These are phyloP conservation scores for Dactylellina haptotyla DNA, from an alignment of 2,329 filamentous ascomycete species.

Conservation along the genomic window DNA sequence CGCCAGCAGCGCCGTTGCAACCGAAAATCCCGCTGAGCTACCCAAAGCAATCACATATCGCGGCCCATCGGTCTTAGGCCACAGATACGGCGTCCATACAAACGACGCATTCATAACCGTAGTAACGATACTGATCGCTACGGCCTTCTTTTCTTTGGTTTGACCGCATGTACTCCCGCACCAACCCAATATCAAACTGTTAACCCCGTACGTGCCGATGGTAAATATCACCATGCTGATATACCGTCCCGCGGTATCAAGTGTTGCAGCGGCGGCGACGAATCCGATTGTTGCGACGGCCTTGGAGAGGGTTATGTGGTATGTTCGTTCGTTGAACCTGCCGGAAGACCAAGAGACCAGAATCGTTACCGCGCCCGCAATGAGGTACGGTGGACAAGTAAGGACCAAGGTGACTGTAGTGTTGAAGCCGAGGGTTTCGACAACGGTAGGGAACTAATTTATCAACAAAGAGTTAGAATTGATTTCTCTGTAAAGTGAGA, in stretches of 20 bases:
- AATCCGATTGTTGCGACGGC: slow-evolving; percentile 63
- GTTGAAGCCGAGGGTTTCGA: slow-evolving; percentile 66
- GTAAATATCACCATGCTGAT: slow-evolving; percentile 64
- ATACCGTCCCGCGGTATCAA: slow-evolving; percentile 63
- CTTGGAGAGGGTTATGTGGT: slow-evolving; percentile 65
- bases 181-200: slow-evolving; percentile 66
- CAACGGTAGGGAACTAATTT: slow-evolving; percentile 63
- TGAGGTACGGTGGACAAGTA: slow-evolving; percentile 67
- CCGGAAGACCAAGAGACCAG: slow-evolving; percentile 66
- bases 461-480: slow-evolving; percentile 56
- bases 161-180: slow-evolving; percentile 64
- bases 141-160: slow-evolving; percentile 66
- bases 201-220: slow-evolving; percentile 62
- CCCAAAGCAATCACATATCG: slow-evolving; percentile 64
- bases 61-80: slow-evolving; percentile 64
- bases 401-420: slow-evolving; percentile 66
- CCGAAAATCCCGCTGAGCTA: slow-evolving; percentile 63
- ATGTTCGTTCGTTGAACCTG: slow-evolving; percentile 65
- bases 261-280: slow-evolving; percentile 61
- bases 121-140: slow-evolving; percentile 65
- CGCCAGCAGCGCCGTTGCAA: slow-evolving; percentile 63
- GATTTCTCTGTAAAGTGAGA: not conserved
- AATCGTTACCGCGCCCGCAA: slow-evolving; percentile 65
- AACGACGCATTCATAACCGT: slow-evolving; percentile 65
- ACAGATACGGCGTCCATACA: slow-evolving; percentile 67